phyloP scores from a whole-genome alignment of 805 yeast species.

The Wickerhamomyces chambardii region DNA sequence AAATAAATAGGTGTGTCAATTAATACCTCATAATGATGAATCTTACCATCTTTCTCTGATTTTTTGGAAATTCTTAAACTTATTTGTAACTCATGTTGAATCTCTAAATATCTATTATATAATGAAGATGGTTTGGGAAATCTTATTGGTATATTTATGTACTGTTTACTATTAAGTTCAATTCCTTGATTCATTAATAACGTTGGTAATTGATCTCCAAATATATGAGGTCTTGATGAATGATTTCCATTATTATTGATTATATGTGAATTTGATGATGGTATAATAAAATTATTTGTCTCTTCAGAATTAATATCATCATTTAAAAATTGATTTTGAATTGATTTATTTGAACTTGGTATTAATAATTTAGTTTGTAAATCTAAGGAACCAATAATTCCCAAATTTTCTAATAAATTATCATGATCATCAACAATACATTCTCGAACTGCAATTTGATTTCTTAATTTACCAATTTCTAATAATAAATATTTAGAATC shows the following conservation, averaged over 20 bases:
- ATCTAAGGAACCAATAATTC: not conserved
- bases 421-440: not conserved
- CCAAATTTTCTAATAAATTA: not conserved
- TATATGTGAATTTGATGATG: too few species aligned
- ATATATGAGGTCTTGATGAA: too few species aligned
- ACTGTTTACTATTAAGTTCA: not conserved
- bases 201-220: too few species aligned
- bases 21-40: constrained; percentile 74
- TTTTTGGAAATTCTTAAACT: constrained; percentile 61
- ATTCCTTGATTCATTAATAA: not conserved
- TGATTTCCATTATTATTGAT: too few species aligned
- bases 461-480: constrained; percentile 32
- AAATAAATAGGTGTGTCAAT: constrained; percentile 68
- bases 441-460: not conserved
- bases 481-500: constrained; percentile 30
- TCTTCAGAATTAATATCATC: too few species aligned
- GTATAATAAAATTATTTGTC: too few species aligned
- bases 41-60: constrained; percentile 34
- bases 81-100: constrained; percentile 62
- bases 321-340: not conserved
- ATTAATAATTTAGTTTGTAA: not conserved
- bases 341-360: not conserved
- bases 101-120: constrained; percentile 51
- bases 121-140: constrained; percentile 38
- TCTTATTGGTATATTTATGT: not conserved